These are phyloP conservation scores for Fusarium penzigii DNA, from an alignment of 2,329 filamentous ascomycete species.

Conservation along the genomic window DNA sequence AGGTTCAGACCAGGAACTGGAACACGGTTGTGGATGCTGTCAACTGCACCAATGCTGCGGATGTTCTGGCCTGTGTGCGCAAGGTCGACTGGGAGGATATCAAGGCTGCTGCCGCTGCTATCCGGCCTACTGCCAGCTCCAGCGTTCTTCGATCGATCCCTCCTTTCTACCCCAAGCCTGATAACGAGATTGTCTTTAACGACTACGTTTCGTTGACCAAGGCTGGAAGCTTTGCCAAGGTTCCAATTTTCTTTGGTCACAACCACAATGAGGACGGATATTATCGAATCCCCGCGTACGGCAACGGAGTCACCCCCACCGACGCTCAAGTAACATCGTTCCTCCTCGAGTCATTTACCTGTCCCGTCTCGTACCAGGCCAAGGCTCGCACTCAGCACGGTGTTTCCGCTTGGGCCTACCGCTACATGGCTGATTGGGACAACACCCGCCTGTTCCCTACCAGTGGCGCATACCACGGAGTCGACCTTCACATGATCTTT, in stretches of 20 bases:
- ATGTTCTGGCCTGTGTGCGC: slow-evolving; percentile 41
- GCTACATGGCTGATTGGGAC: slow-evolving; percentile 51
- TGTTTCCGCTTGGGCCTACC: slow-evolving; percentile 45
- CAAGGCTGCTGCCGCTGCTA: slow-evolving; percentile 36
- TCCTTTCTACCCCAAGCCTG: slow-evolving; percentile 44
- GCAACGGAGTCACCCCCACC: slow-evolving; percentile 40
- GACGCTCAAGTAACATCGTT: slow-evolving; percentile 39
- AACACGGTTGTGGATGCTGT: slow-evolving; percentile 40
- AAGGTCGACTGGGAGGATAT: slow-evolving; percentile 37
- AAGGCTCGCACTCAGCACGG: slow-evolving; percentile 33
- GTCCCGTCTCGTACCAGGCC: slow-evolving; percentile 43
- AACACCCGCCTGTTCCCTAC: slow-evolving; percentile 47
- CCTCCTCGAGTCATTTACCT: slow-evolving; percentile 47
- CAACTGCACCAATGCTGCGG: slow-evolving; percentile 35
- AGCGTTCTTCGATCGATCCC: slow-evolving; percentile 39
- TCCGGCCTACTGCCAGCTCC: slow-evolving; percentile 35
- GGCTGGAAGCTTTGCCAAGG: slow-evolving; percentile 38
- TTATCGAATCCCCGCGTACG: slow-evolving; percentile 46
- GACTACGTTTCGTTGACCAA: slow-evolving; percentile 39
- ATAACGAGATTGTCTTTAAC: slow-evolving; percentile 42
- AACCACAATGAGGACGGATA: slow-evolving; percentile 49
- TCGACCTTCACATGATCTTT: slow-evolving; percentile 50
- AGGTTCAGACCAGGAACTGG: slow-evolving; percentile 42
- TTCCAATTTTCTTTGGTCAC: slow-evolving; percentile 45
- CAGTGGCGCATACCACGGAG: slow-evolving; percentile 51